phyloP scores from a whole-genome alignment of 352 stramenopile genomes.

The Phytophthora tentaculata region DNA sequence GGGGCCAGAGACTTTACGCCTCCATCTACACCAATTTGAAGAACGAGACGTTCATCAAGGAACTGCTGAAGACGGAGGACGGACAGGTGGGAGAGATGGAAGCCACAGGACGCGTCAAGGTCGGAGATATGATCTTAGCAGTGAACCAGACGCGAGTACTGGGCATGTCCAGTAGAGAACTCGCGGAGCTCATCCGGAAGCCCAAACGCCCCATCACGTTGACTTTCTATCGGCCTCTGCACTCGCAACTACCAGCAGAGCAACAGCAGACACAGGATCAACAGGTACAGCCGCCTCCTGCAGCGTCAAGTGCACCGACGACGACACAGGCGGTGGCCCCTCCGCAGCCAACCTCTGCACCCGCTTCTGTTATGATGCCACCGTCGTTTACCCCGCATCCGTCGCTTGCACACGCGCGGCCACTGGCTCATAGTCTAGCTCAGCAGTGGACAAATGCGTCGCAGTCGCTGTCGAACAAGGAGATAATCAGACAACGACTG shows the following conservation, averaged over 20 bases:
- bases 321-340: slow-evolving; percentile 6
- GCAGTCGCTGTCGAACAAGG: slow-evolving; percentile 14
- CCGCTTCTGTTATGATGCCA: slow-evolving; percentile 3
- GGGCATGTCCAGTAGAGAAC: slow-evolving; percentile 44
- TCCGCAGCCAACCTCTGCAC: neutral
- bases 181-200: slow-evolving; percentile 61
- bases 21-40: slow-evolving; percentile 63
- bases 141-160: slow-evolving; percentile 44
- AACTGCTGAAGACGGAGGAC: slow-evolving; percentile 57
- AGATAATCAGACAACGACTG: slow-evolving; percentile 25
- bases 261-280: slow-evolving; percentile 8
- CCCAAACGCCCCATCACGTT: slow-evolving; percentile 52
- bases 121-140: slow-evolving; percentile 63
- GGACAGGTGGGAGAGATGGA: slow-evolving; percentile 68
- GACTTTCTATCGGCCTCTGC: slow-evolving; percentile 43
- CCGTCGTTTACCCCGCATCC: slow-evolving; percentile 16
- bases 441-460: slow-evolving; percentile 22
- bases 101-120: slow-evolving; percentile 49
- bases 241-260: slow-evolving; percentile 1
- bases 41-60: slow-evolving; percentile 56
- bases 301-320: neutral
- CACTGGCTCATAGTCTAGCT: slow-evolving; percentile 9
- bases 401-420: slow-evolving; percentile 2
- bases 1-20: slow-evolving; percentile 68
- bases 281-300: neutral